phyloP scores from a whole-genome alignment of 441 rosid species.

The Euphorbia schlechtendalii region DNA sequence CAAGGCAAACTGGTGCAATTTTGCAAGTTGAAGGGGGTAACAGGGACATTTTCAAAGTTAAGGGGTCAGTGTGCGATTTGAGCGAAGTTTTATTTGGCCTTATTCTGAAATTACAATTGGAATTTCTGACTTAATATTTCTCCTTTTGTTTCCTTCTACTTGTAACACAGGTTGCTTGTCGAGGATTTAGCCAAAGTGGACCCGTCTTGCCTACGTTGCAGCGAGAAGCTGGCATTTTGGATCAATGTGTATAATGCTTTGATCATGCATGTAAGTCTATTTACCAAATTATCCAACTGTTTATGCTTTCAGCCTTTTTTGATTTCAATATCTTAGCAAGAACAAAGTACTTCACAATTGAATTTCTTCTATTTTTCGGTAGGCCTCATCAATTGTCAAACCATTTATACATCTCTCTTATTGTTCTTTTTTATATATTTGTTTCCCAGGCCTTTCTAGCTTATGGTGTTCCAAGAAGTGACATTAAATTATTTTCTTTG shows the following conservation, averaged over 20 bases:
- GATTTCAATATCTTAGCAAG: not conserved
- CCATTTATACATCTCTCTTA: too few species aligned
- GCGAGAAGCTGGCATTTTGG: slow-evolving; percentile 72
- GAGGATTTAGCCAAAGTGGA: slow-evolving; percentile 54
- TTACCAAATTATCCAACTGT: slow-evolving; percentile 2
- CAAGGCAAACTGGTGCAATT: too few species aligned
- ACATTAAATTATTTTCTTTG: slow-evolving; percentile 47
- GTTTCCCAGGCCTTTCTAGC: slow-evolving; percentile 60
- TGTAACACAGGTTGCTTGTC: slow-evolving; percentile 45
- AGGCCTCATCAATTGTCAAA: not conserved
- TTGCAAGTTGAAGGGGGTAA: too few species aligned
- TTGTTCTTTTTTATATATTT: too few species aligned
- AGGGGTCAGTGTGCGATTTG: too few species aligned
- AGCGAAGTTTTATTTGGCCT: too few species aligned
- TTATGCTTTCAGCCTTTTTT: not conserved
- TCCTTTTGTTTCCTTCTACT: not conserved
- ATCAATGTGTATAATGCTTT: slow-evolving; percentile 66
- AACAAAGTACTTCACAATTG: slow-evolving; percentile 8
- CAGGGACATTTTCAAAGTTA: too few species aligned
- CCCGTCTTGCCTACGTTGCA: slow-evolving; percentile 38
- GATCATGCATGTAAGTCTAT: slow-evolving; percentile 59
- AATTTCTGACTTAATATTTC: slow-evolving; percentile 3
- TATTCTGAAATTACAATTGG: not conserved
- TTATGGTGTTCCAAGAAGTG: slow-evolving; percentile 62
- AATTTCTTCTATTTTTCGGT: slow-evolving; percentile 5